Evolutionary conservation across 1,284 basidiomycete genomes (phyloP), one percentile per base, ranked within the genome.

Genomic region (Golubevia sp.): DNA sequence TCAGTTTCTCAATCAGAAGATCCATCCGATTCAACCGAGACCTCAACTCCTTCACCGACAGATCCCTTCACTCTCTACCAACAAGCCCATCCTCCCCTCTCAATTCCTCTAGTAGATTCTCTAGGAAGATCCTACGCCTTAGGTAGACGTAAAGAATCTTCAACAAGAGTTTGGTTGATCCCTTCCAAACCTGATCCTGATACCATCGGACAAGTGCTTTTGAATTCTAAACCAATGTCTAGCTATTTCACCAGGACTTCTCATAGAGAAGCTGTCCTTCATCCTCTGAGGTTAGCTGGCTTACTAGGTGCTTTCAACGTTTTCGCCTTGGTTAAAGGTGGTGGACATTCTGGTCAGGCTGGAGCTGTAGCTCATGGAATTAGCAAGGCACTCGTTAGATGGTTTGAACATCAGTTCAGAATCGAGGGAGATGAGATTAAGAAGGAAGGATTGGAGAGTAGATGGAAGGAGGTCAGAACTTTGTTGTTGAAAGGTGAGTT

Each of bases 91-190:
- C 30, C 55, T 57, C 55, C 55, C 48, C 30, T 48, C 38, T 49
- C 44, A 57, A 57, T 24, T 26, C 48, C 25, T 49, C 55, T 27
- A 23, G 26, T 55, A 6, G 94, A 96, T 80, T 86, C 87, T 56
- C 87, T 88, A 59, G 93, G 93, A 18, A 87, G 94, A 60, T 90
- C 90, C n/a, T 92, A 92, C 81, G 91, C 91, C 0, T 81, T 91
- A 49, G 94, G 94, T 25, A 88, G 89, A 84, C 88, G 93, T 74
- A 97, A 97, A 85, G 92, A 92, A 62, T 91, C 91, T 74, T 86
- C 90, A 1, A 93, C 94, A 23, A 88, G 93, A 55, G 94, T 95
- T 1, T 99, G 96, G 95, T 90, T 97, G 85, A 91, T 97, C 59
- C 90, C 91, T n/a, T 87, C 89, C 13, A 87, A 88, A 21, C 71